Base-by-base conservation (phyloP, 208 protist species). In the Leishmania amazonensis region DNA sequence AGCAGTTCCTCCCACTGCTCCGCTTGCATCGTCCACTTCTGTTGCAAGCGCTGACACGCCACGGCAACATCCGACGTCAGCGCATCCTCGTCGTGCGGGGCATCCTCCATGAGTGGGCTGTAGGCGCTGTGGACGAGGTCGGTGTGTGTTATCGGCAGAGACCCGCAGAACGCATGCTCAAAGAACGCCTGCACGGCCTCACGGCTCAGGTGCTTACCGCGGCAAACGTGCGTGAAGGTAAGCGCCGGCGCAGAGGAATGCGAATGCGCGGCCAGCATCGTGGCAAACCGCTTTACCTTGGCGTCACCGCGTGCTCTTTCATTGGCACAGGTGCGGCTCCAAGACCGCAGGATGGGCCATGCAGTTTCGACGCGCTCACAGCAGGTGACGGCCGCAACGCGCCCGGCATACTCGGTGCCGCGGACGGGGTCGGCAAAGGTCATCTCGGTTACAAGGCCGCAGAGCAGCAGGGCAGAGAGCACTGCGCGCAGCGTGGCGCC, bases 41-140 rank as follows among this genome's bases (percentile, higher is more conserved):
- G 31, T 49, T 81, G 78, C 76, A 83, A 45, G 7, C 7, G 40
- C 2, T 35, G 57, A 64, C 90, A 93, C 8, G 80, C 76, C 0
- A 76, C 35, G 54, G 57, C 76, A 28, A 91, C 79, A 71, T 84
- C 42, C 40, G 81, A 84, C 13, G 83, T 82, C 45, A 93, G 82
- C 17, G 84, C 83, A 79, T 93, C 90, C 58, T 91, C 90, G 51
- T 84, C 31, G 13, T 70, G 70, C 3, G 88, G 88, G 67, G 85
- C 75, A 38, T 85, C 86, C 31, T 88, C 88, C 58, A 88, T 83
- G 28, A 88, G 49, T 24, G 75, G 24, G 49, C 76, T 86, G 76
- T 81, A 90, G 47, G 79, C 79, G 47, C 79, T 88, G 57, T 64
- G 42, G 24, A 86, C 86, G 28, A 90, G 80, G 54, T 85, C 87